Evolutionary conservation across 805 yeast genomes (phyloP), one percentile per base, ranked within the genome.

Genomic region (Cyberlindnera nakhonratchasimensis): DNA sequence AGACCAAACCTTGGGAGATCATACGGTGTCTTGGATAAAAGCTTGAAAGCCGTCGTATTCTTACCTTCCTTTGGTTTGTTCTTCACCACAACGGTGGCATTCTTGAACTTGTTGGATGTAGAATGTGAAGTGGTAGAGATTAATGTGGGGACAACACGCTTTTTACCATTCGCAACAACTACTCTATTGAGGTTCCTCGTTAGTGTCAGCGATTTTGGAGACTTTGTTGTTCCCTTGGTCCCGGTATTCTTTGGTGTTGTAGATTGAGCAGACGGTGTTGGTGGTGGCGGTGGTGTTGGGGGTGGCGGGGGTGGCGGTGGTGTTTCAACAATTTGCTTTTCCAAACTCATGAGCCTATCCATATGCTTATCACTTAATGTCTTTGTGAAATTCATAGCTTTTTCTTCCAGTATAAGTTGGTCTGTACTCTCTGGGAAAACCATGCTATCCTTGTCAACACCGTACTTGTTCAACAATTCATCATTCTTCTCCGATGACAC

Each of bases 361-460:
- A 75, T 61, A 40, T 66, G 67, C 33, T 55, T 55, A 32, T 59
- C 64, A 39, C 59, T 53, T 30, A 55, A 38, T 4, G 54, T 49
- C 25, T 61, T 58, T 32, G 64, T 64, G 31, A 59, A 55, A 25
- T 60, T 63, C 8, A 63, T 66, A 2, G 86, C 79, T 47, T 70
- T 70, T 29, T 82, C 87, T 52, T 89, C 96, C 18, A 91, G 65
- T 5, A 66, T 59, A 42, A 91, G 68, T 62, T 90, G 97, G 40
- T 79, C 83, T 1, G 82, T 75, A 61, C 93, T 82, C 57, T 91
- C 98, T 0, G 96, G 96, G 53, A 88, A 85, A 17, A 82, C 82
- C 67, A 84, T 70, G 8, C 86, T 76, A 50, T 90, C 96, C 43
- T 89, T 75, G 48, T 86, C 95, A 3, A 86, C 89, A 48, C 99